These are phyloP conservation scores for Pseudomassariella vexata DNA, from an alignment of 2,329 filamentous ascomycete genomes.

Conservation along the genomic window DNA sequence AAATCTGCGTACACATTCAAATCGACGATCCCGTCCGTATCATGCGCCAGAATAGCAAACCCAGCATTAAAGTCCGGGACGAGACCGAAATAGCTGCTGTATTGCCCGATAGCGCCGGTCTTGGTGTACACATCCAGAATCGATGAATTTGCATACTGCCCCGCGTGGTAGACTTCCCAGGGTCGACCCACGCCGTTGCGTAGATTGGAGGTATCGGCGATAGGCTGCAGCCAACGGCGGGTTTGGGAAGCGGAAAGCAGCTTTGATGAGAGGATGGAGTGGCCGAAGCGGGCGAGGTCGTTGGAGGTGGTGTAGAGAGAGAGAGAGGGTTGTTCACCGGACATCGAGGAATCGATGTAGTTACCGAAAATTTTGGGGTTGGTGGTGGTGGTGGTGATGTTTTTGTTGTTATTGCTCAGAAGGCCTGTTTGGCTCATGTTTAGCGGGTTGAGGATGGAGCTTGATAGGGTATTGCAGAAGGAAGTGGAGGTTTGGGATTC, in stretches of 20 bases:
- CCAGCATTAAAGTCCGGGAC: slow-evolving; percentile 15
- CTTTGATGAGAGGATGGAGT: slow-evolving; percentile 15
- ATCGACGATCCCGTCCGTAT: slow-evolving; percentile 18
- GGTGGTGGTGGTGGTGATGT: slow-evolving; percentile 8
- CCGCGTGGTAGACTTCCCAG: slow-evolving; percentile 26
- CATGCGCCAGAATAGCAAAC: slow-evolving; percentile 27
- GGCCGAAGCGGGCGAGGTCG: slow-evolving; percentile 16
- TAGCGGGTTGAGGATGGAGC: slow-evolving; percentile 11
- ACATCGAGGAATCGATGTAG: slow-evolving; percentile 6
- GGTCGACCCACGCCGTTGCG: slow-evolving; percentile 26
- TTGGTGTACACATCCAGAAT: slow-evolving; percentile 22
- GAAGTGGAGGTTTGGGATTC: not conserved
- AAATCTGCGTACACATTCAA: slow-evolving; percentile 28
- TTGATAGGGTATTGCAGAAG: slow-evolving; percentile 6
- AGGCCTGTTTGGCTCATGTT: slow-evolving; percentile 12
- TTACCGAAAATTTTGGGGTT: slow-evolving; percentile 8
- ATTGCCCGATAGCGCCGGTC: slow-evolving; percentile 19
- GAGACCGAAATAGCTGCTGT: slow-evolving; percentile 20
- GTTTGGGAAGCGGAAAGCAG: slow-evolving; percentile 16
- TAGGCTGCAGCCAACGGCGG: slow-evolving; percentile 24
- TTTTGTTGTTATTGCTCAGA: slow-evolving; percentile 1
- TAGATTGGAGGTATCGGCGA: slow-evolving; percentile 24
- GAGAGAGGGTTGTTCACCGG: slow-evolving; percentile 14
- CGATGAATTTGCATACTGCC: slow-evolving; percentile 12
- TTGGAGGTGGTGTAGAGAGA: slow-evolving; percentile 11